These are phyloP conservation scores for Orychophragmus violaceus DNA, from an alignment of 345 rosid species.

Conservation along the genomic window DNA sequence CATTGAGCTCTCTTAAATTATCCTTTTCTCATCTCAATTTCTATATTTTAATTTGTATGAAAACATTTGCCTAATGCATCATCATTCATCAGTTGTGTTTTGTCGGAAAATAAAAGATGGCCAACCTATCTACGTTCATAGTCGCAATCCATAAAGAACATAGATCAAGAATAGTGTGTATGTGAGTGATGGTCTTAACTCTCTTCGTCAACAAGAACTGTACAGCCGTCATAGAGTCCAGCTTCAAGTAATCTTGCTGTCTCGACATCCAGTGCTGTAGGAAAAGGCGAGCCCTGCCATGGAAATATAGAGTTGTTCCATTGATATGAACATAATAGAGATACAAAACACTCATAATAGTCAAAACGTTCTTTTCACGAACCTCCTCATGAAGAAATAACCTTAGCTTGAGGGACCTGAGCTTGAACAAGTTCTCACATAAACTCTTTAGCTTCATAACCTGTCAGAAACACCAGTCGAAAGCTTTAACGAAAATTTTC, in stretches of 20 bases:
- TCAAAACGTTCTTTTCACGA: neutral
- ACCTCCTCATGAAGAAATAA: slow-evolving; percentile 77
- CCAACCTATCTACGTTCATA: no score
- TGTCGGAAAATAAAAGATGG: neutral
- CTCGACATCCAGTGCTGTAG: slow-evolving; percentile 63
- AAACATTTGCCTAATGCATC: neutral
- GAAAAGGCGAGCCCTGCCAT: slow-evolving; percentile 71
- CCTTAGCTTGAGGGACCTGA: slow-evolving; percentile 49
- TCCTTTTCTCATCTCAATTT: neutral
- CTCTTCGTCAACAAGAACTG: slow-evolving; percentile 68
- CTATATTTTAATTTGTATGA: neutral
- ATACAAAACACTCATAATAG: neutral
- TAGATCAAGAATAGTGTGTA: neutral
- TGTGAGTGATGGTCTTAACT: slow-evolving; percentile 24
- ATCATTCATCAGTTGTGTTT: neutral
- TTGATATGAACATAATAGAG: neutral
- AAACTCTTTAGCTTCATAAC: slow-evolving; percentile 78
- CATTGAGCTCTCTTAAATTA: slow-evolving; percentile 9
- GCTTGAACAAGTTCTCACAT: slow-evolving; percentile 72
- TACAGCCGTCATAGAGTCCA: slow-evolving; percentile 58
- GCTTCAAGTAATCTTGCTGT: slow-evolving; percentile 59
- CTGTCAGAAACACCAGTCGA: slow-evolving; percentile 27
- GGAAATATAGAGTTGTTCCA: neutral
- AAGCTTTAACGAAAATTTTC: neutral
- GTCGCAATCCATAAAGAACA: neutral